Base-by-base conservation (phyloP, 2,329 filamentous ascomycete species). In the Didymella lethalis region DNA sequence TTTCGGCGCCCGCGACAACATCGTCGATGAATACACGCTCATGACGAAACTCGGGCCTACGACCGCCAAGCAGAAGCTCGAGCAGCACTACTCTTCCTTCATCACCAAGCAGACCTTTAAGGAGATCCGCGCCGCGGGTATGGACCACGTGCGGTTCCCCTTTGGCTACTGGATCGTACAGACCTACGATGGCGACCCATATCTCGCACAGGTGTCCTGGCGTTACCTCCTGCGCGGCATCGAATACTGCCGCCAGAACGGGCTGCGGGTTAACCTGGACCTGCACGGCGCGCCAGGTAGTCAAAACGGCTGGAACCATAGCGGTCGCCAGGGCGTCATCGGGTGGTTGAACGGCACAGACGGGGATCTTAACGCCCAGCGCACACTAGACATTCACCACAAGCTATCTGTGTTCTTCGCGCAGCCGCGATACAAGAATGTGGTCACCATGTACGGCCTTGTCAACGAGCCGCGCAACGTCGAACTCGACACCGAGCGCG, bases 251-350 rank as follows among this genome's bases (percentile, higher is more conserved):
- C 90, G 95, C 26, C 93, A 96, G 72, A 90, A 97, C 75, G 95
- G 95, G 0, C 82, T 99, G 4, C 90, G 95, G 2, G 88, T 99
- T 40, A 98, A 98, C 63, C 86, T 99, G 4, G 95, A 99, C 75
- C 80, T 97, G 4, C 95, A 99, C 78, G 93, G 85, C n/a, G 82
- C 95, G 0, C 94, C 94, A 0, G 95, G 95, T 0, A 94, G 90
- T 61, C 95, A 98, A 73, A 99, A 99, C 71, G 95, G 95, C 2
- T 98, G 94, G 94, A 97, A 97, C 70, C 95, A 99, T 77, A 96
- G 91, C 67, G 95, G 95, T 0, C 87, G 88, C 10, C 89, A 90
- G 74, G 94, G 95, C 1, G 61, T 79, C 1, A 94, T 98, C 63
- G 84, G 87, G 26, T 99, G 95, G 95, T 80, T 98, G 38, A 95